A percentile compares a stretch with the other conserved stretches of the same genome.
Evolutionary conservation across 345 rosid species (phyloP).

Genomic region (Ceriops decandra): DNA sequence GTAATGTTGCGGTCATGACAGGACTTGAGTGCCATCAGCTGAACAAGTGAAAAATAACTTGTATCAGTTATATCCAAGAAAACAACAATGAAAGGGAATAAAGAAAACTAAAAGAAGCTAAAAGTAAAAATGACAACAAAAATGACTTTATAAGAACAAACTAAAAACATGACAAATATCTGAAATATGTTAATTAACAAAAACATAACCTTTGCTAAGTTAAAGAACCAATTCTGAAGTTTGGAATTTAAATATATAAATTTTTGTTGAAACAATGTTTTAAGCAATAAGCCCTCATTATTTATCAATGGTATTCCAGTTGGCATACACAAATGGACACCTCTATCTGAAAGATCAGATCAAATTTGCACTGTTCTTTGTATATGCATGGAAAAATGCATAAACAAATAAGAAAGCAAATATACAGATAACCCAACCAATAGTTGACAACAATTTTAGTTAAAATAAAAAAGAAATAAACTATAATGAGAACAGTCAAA

Average conservation of each 20-base stretch:
- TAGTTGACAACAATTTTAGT: too few relatives aligned
- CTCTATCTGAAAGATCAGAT: not conserved
- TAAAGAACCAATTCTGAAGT: not conserved
- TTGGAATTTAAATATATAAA: not conserved
- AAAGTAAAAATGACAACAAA: too few relatives aligned
- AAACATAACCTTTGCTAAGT: not conserved
- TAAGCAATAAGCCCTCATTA: not conserved
- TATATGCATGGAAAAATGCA: not conserved
- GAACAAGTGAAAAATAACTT: slow-evolving; percentile 18
- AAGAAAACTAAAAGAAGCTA: too few relatives aligned
- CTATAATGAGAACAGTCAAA: slow-evolving; percentile 1
- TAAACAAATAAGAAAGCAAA: not conserved
- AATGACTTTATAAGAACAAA: not conserved
- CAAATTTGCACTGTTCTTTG: not conserved
- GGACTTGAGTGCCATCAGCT: slow-evolving; percentile 82
- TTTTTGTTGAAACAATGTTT: not conserved
- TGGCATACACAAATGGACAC: too few relatives aligned
- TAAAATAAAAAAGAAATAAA: slow-evolving; percentile 14
- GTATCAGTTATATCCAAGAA: not conserved
- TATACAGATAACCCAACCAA: not conserved
- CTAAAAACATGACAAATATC: not conserved
- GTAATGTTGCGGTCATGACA: slow-evolving; percentile 95
- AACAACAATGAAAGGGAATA: not conserved
- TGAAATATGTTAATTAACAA: not conserved
- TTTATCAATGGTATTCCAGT: not conserved